Percentiles rank a stretch among this genome's conserved stretches.
Evolutionary conservation across 768 basidiomycete species (phyloP).

Genomic region (Pleurotus tuoliensis): DNA sequence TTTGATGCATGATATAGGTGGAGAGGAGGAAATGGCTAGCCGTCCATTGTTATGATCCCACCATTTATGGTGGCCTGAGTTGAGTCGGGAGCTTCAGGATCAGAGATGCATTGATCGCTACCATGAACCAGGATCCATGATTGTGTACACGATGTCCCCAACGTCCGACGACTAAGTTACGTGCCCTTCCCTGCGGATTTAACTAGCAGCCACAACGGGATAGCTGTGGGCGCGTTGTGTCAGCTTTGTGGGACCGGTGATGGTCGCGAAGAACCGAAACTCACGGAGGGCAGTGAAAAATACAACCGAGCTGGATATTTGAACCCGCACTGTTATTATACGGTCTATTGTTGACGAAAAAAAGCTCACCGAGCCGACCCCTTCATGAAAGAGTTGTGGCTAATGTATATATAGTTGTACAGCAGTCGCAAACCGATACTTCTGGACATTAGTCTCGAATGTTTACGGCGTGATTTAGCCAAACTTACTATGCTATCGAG

Average conservation of each 20-base stretch:
- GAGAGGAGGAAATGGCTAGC: too few species aligned
- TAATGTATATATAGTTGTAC: conserved; percentile 22
- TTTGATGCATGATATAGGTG: too few species aligned
- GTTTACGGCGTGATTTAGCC: not conserved
- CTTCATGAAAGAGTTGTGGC: conserved; percentile 8
- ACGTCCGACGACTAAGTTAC: too few species aligned
- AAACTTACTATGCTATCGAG: conserved; percentile 25
- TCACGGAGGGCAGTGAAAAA: not conserved
- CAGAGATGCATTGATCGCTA: too few species aligned
- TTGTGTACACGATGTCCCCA: too few species aligned
- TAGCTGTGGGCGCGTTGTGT: not conserved
- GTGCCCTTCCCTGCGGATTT: not conserved
- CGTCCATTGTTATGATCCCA: too few species aligned
- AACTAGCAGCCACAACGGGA: conserved; percentile 2
- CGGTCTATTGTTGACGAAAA: too few species aligned
- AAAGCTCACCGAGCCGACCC: conserved; percentile 8
- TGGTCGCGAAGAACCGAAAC: not conserved
- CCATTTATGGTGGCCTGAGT: too few species aligned
- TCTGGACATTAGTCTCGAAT: not conserved
- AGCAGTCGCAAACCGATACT: conserved; percentile 13
- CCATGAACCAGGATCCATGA: too few species aligned
- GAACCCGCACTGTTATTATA: not conserved
- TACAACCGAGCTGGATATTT: not conserved
- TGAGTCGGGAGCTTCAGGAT: too few species aligned
- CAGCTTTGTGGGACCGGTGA: not conserved